Evolutionary conservation across 2,329 filamentous ascomycete genomes (phyloP), one percentile per base, ranked within the genome.

Genomic region (Ophiosphaerella narmari): DNA sequence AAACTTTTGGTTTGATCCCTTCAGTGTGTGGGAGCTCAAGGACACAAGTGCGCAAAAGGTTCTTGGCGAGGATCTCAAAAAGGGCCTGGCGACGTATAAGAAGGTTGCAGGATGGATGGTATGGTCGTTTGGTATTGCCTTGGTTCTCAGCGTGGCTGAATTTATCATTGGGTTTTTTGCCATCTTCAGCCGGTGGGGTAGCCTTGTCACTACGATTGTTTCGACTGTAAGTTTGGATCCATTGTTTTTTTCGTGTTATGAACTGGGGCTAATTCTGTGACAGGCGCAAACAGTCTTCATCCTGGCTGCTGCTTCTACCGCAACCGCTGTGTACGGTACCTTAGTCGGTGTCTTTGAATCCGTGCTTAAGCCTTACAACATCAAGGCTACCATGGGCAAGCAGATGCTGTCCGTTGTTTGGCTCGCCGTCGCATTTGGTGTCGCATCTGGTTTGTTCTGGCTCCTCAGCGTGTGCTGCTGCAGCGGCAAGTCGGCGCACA

Each of bases 381-480:
- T 93, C 61, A 74, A 82, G 5, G 84, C 85, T 43, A 74, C 71
- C 43, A 76, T 95, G 70, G 89, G 91, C 76, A 83, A 73, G 26
- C 77, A 80, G 51, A 93, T 89, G 77, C 85, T 94, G 46, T 81
- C 81, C 32, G 77, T 86, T 16, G 84, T 88, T 63, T 97, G 92
- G 90, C 79, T 97, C 52, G 87, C 86, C 37, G 87, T 87, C 34
- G 89, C 84, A 24, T 91, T 95, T 70, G 87, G 88, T 54, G 70
- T 94, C 31, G 89, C 74, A 36, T 87, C 88, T 7, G 85, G 84
- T 57, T 76, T 96, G 70, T 97, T 97, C 87, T 97, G 94, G 93
- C 78, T 92, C 68, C 85, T 95, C 73, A 90, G 86, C 74, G 83
- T 89, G 66, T 97, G 93, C 87, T 97, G 92, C 85, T 96, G 92